Conservation (phyloP, 2,329 filamentous ascomycete genomes). For the Exophiala alcalophila region DNA sequence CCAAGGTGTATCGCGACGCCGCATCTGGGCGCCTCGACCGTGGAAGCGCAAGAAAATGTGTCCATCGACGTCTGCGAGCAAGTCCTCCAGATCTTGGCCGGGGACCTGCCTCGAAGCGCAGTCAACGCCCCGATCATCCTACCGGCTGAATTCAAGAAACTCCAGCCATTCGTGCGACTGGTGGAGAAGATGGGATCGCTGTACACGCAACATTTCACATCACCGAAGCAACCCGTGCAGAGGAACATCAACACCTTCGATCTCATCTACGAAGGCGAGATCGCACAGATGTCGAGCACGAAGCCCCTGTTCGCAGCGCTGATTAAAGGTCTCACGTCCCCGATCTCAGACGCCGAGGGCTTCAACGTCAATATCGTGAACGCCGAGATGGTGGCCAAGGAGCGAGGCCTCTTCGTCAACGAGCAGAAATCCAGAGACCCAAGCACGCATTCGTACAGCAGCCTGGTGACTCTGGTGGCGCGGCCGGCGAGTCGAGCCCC, state of each 20-base stretch:
- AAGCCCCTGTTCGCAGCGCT: constrained; percentile 75
- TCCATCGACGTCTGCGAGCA: constrained; percentile 80
- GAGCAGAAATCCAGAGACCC: constrained; percentile 65
- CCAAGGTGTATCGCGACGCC: constrained; percentile 73
- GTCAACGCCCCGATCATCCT: constrained; percentile 81
- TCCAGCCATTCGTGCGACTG: constrained; percentile 72
- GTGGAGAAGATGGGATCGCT: constrained; percentile 76
- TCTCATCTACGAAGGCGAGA: constrained; percentile 71
- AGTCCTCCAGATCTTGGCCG: constrained; percentile 68
- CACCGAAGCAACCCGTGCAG: constrained; percentile 44
- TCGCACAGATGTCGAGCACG: constrained; percentile 69
- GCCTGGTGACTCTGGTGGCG: constrained; percentile 67
- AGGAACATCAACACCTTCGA: constrained; percentile 64
- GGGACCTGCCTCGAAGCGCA: constrained; percentile 69
- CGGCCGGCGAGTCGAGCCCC: constrained; percentile 38
- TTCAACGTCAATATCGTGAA: constrained; percentile 80
- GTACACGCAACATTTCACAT: constrained; percentile 71
- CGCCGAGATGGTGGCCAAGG: constrained; percentile 69
- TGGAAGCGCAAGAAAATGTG: constrained; percentile 81
- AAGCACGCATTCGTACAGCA: constrained; percentile 63
- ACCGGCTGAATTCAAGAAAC: constrained; percentile 73
- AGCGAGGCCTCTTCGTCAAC: constrained; percentile 74
- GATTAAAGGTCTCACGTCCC: constrained; percentile 70
- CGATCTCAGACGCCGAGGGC: constrained; percentile 64
- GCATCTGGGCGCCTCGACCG: constrained; percentile 74